These are phyloP conservation scores for Neonothopanus nambi DNA, from an alignment of 1,284 basidiomycete species.

Conservation along the genomic window DNA sequence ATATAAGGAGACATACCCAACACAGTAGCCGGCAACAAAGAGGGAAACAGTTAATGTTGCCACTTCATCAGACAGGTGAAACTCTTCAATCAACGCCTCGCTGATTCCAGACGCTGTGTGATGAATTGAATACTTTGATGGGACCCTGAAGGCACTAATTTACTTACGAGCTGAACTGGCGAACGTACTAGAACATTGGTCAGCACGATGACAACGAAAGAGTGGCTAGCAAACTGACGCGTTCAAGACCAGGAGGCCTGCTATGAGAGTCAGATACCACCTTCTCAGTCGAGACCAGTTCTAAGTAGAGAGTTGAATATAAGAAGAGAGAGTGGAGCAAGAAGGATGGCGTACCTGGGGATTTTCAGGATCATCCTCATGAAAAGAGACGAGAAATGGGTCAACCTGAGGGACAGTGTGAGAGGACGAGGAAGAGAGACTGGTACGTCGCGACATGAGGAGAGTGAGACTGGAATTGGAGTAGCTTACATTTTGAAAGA, in stretches of 20 bases:
- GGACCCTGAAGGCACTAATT: background rate
- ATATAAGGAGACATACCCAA: slow-evolving; percentile 38
- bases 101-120: slow-evolving; percentile 47
- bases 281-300: slow-evolving; percentile 37
- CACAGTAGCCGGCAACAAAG: slow-evolving; percentile 56
- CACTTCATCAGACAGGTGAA: slow-evolving; percentile 56
- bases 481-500: background rate
- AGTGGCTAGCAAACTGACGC: slow-evolving; percentile 37
- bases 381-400: slow-evolving; percentile 35
- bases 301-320: slow-evolving; percentile 25
- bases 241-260: slow-evolving; percentile 68
- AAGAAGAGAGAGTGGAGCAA: background rate
- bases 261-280: slow-evolving; percentile 58
- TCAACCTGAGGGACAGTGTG: slow-evolving; percentile 19
- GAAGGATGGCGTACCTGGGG: slow-evolving; percentile 30
- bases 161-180: slow-evolving; percentile 54
- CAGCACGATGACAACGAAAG: slow-evolving; percentile 6
- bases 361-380: slow-evolving; percentile 34
- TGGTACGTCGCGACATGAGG: background rate
- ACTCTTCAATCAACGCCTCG: slow-evolving; percentile 47
- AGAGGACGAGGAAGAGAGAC: background rate
- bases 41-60: slow-evolving; percentile 49
- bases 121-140: background rate
- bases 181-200: slow-evolving; percentile 45
- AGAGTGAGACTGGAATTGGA: background rate